A percentile compares a stretch with the other conserved stretches of the same genome.
Conservation (phyloP, 192 early-diverging fungal genomes). For the Coemansia sp. region DNA sequence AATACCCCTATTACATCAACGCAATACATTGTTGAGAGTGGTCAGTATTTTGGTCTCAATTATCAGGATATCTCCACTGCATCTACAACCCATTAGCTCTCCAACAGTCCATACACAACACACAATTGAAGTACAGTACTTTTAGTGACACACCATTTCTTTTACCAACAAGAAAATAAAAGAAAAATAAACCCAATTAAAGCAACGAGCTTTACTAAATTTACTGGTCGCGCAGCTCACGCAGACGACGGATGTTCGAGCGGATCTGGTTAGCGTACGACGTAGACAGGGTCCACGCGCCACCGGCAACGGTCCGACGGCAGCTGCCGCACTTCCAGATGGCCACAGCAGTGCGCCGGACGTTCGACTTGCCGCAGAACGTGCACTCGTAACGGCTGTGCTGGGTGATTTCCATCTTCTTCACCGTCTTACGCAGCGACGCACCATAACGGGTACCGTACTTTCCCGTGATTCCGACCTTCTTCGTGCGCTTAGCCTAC, state of each 20-base stretch:
- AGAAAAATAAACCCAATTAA: slow-evolving; percentile 10
- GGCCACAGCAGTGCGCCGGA: slow-evolving; percentile 92
- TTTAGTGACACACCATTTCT: no score
- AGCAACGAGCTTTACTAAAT: slow-evolving; percentile 9
- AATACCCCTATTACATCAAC: no score
- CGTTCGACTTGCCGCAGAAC: slow-evolving; percentile 99
- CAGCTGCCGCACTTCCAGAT: slow-evolving; percentile 99
- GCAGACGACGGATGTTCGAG: slow-evolving; percentile 96
- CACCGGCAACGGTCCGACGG: slow-evolving; percentile 92
- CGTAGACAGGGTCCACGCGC: slow-evolving; percentile 89
- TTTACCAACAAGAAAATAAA: neutral
- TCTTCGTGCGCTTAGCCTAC: slow-evolving; percentile 94
- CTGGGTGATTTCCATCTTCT: slow-evolving; percentile 99
- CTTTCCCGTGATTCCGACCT: slow-evolving; percentile 99
- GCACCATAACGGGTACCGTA: slow-evolving; percentile 99
- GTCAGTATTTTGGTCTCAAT: no score
- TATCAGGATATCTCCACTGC: no score
- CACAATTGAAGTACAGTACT: no score
- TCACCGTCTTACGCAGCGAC: slow-evolving; percentile 94
- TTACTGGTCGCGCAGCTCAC: slow-evolving; percentile 90
- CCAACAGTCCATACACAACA: no score
- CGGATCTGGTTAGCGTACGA: slow-evolving; percentile 88
- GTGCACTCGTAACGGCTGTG: slow-evolving; percentile 99
- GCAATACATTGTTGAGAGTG: no score
- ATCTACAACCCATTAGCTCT: no score